phyloP scores from a whole-genome alignment of 2,329 filamentous ascomycete species.

The Cordyceps javanica region DNA sequence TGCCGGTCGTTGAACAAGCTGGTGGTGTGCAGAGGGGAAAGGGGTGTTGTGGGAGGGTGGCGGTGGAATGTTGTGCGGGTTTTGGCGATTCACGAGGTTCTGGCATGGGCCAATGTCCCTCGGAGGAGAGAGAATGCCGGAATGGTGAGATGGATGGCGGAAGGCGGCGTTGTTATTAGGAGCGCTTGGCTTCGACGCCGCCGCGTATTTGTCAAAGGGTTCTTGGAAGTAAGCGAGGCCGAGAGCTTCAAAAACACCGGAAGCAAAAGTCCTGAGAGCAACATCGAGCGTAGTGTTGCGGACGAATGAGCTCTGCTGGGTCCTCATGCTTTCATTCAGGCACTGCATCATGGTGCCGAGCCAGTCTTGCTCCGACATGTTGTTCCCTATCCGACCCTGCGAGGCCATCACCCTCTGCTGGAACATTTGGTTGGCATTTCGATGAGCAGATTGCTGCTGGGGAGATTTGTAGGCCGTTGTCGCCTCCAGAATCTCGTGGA shows the following conservation, averaged over 20 bases:
- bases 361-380: slow-evolving; percentile 4
- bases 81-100: neutral
- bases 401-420: slow-evolving; percentile 5
- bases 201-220: neutral
- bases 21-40: neutral
- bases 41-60: neutral
- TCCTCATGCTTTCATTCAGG: slow-evolving; percentile 6
- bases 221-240: slow-evolving; percentile 1
- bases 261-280: neutral
- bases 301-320: neutral
- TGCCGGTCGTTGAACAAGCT: neutral
- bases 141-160: neutral
- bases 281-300: slow-evolving; percentile 4
- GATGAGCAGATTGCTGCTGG: neutral
- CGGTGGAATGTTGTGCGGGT: neutral
- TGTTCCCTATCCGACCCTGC: neutral
- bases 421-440: slow-evolving; percentile 9
- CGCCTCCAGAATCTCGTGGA: neutral
- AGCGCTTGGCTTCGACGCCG: neutral
- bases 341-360: slow-evolving; percentile 7
- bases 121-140: slow-evolving; percentile 4
- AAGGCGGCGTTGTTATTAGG: neutral
- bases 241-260: neutral
- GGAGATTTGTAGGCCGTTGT: neutral
- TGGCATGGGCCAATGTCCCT: neutral